These are phyloP conservation scores for Ceratocystis variospora DNA, from an alignment of 2,329 filamentous ascomycete species.

Conservation along the genomic window DNA sequence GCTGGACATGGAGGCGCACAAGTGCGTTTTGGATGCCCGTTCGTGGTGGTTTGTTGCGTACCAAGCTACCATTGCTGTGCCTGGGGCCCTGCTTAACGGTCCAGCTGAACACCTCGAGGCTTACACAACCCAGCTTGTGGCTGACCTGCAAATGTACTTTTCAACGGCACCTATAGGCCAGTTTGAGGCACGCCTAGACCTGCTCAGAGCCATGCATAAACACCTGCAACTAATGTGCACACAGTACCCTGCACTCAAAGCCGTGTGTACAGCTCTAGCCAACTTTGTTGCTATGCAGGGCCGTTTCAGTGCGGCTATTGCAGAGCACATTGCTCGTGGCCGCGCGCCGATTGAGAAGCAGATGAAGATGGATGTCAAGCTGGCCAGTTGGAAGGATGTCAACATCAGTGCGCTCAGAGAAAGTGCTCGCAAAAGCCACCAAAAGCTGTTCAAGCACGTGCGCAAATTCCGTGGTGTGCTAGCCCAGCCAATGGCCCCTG, in stretches of 20 bases:
- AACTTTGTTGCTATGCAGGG: conserved; percentile 68
- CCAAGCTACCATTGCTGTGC: conserved; percentile 68
- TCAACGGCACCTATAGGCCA: conserved; percentile 68
- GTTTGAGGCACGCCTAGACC: conserved; percentile 54
- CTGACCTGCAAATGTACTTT: conserved; percentile 68
- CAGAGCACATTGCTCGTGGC: conserved; percentile 52
- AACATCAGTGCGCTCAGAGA: conserved; percentile 83
- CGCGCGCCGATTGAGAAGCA: conserved; percentile 70
- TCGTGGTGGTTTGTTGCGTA: conserved; percentile 97
- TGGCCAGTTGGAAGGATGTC: conserved; percentile 96
- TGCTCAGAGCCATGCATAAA: conserved; percentile 51
- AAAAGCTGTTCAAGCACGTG: conserved; percentile 81
- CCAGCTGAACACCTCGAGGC: conserved; percentile 40
- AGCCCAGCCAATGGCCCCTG: conserved; percentile 55
- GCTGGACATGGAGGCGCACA: conserved; percentile 69
- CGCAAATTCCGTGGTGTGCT: conserved; percentile 76
- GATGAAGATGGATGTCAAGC: conserved; percentile 80
- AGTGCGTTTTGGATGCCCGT: conserved; percentile 62
- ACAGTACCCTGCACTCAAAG: conserved; percentile 43
- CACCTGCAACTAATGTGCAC: conserved; percentile 46
- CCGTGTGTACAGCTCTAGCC: conserved; percentile 50
- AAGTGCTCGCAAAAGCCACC: conserved; percentile 78
- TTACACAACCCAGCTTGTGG: conserved; percentile 57
- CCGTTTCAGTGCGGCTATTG: conserved; percentile 53
- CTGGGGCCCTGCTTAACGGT: conserved; percentile 49